Percentiles rank a stretch among this genome's conserved stretches.
Conservation (phyloP, 495 filamentous ascomycete species). For the Endocarpon pusillum region DNA sequence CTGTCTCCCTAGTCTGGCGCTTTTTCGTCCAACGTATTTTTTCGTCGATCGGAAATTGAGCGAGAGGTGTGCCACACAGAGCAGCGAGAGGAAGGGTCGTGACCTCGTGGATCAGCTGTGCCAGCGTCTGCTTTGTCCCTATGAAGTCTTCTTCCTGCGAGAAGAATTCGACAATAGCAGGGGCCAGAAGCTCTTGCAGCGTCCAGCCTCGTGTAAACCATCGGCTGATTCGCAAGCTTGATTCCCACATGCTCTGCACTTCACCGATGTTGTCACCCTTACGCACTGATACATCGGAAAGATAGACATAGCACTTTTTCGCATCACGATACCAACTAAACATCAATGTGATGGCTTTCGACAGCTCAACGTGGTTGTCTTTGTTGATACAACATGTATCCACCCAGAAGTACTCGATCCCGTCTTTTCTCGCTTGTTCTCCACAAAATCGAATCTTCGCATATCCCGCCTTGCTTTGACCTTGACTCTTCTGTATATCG, state of each 20-base stretch:
- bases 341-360: constrained; percentile 19
- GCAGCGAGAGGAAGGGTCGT: constrained; percentile 10
- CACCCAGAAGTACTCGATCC: constrained; percentile 17
- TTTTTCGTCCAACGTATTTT: background rate
- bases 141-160: constrained; percentile 6
- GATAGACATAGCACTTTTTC: constrained; percentile 14
- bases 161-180: constrained; percentile 11
- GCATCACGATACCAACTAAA: constrained; percentile 17
- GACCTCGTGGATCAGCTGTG: constrained; percentile 10
- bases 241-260: background rate
- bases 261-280: background rate
- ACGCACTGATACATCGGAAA: constrained; percentile 9
- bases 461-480: constrained; percentile 12
- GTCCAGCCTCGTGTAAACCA: too few relatives aligned
- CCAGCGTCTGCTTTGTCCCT: constrained; percentile 13
- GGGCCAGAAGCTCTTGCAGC: constrained; percentile 7
- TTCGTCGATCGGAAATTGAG: background rate
- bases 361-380: constrained; percentile 19
- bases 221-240: background rate
- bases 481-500: constrained; percentile 11
- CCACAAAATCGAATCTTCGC: constrained; percentile 15
- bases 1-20: background rate
- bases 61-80: background rate
- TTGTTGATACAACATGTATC: constrained; percentile 27
- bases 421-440: constrained; percentile 11